Percentiles rank a stretch among this genome's conserved stretches.
Conservation (phyloP, 495 filamentous ascomycete species). For the Glonium stellatum region DNA sequence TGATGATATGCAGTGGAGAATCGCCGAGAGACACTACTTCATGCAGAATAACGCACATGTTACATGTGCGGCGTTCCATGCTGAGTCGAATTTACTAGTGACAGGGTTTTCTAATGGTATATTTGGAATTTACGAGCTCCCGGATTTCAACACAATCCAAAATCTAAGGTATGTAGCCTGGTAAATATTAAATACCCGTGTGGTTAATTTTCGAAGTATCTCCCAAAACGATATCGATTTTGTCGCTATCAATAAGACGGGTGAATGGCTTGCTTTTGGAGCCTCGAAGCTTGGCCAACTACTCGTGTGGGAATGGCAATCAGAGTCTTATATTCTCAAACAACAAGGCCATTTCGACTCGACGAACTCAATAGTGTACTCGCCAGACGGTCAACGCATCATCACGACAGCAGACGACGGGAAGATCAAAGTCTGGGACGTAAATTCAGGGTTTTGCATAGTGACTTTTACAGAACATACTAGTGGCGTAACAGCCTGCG, state of each 20-base stretch:
- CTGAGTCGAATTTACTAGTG: slow-evolving; percentile 78
- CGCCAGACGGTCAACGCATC: slow-evolving; percentile 85
- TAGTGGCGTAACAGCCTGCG: slow-evolving; percentile 87
- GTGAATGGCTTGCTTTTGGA: slow-evolving; percentile 98
- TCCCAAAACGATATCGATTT: slow-evolving; percentile 94
- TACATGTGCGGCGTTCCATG: slow-evolving; percentile 80
- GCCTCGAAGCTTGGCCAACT: slow-evolving; percentile 90
- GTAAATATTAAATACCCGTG: background rate
- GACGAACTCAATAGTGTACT: slow-evolving; percentile 91
- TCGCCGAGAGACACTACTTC: slow-evolving; percentile 81
- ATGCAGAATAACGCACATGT: slow-evolving; percentile 83
- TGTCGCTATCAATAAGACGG: slow-evolving; percentile 83
- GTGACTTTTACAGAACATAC: slow-evolving; percentile 97
- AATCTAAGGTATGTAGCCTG: slow-evolving; percentile 50
- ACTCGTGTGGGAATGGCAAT: slow-evolving; percentile 99
- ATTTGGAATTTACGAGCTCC: slow-evolving; percentile 90
- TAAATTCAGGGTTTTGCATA: slow-evolving; percentile 91
- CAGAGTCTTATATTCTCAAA: slow-evolving; percentile 97
- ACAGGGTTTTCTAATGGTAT: slow-evolving; percentile 91
- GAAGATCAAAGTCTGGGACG: slow-evolving; percentile 97
- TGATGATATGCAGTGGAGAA: slow-evolving; percentile 69
- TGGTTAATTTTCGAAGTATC: slow-evolving; percentile 56
- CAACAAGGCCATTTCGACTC: slow-evolving; percentile 96
- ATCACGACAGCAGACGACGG: slow-evolving; percentile 93
- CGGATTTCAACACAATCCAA: slow-evolving; percentile 94